Percentiles rank a stretch among this genome's conserved stretches.
phyloP scores from a whole-genome alignment of 345 rosid genomes.

The Balakata baccata region DNA sequence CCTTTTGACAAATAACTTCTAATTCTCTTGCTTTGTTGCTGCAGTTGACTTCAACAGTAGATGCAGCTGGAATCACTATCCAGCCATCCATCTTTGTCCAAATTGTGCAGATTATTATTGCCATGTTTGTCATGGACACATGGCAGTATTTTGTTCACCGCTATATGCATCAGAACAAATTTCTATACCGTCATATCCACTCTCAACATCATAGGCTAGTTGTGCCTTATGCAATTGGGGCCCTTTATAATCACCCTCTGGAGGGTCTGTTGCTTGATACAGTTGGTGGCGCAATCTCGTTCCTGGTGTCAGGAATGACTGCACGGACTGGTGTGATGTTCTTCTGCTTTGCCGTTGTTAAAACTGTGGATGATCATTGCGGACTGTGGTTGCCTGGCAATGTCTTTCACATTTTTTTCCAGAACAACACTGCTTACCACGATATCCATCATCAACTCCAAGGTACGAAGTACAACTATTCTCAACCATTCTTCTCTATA shows the following conservation, averaged over 20 bases:
- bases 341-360: slow-evolving; percentile 63
- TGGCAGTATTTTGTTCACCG: slow-evolving; percentile 73
- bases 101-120: slow-evolving; percentile 45
- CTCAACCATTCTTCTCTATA: slow-evolving; percentile 75
- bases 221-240: slow-evolving; percentile 67
- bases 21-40: slow-evolving; percentile 7
- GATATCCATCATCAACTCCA: slow-evolving; percentile 73
- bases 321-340: slow-evolving; percentile 59
- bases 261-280: slow-evolving; percentile 72
- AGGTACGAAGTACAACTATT: slow-evolving; percentile 64
- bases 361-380: slow-evolving; percentile 70
- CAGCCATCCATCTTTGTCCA: slow-evolving; percentile 54
- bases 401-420: slow-evolving; percentile 55
- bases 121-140: slow-evolving; percentile 66
- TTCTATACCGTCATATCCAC: slow-evolving; percentile 62
- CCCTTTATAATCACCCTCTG: slow-evolving; percentile 65
- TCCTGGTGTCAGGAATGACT: slow-evolving; percentile 71
- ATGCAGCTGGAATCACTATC: slow-evolving; percentile 35
- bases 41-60: slow-evolving; percentile 51
- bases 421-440: slow-evolving; percentile 64
- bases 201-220: slow-evolving; percentile 70
- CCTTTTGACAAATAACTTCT: not conserved
- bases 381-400: slow-evolving; percentile 73
- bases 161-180: slow-evolving; percentile 69
- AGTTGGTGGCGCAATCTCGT: slow-evolving; percentile 62